Conservation (phyloP, 352 stramenopile species). For the Phytophthora aleatoria region DNA sequence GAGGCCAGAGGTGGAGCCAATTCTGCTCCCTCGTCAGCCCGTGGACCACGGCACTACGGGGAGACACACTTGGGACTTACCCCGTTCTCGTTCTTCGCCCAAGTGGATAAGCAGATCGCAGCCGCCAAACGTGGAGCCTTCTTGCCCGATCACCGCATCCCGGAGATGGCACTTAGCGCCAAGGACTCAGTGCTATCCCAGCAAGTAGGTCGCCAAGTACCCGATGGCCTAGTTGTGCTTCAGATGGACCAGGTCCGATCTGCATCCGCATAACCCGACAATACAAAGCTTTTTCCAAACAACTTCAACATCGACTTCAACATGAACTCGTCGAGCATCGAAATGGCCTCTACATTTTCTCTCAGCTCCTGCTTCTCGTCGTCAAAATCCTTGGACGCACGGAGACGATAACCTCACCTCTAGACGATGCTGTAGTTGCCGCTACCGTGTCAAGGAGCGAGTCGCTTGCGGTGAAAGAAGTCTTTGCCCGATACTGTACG, state of each 20-base stretch:
- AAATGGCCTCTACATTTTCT: background rate
- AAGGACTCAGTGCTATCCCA: slow-evolving; percentile 40
- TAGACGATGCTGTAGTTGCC: too few relatives aligned
- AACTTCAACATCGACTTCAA: background rate
- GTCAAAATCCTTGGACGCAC: background rate
- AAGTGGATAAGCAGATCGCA: slow-evolving; percentile 57
- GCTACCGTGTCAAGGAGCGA: background rate
- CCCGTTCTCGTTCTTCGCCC: slow-evolving; percentile 61
- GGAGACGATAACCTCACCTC: slow-evolving; percentile 4
- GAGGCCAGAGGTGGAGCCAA: slow-evolving; percentile 4
- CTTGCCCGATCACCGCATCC: slow-evolving; percentile 42
- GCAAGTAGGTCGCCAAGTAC: background rate
- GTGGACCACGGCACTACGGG: slow-evolving; percentile 9
- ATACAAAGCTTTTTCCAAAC: background rate
- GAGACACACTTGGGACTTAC: slow-evolving; percentile 54
- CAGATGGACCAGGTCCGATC: slow-evolving; percentile 24
- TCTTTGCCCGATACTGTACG: background rate
- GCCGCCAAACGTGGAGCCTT: slow-evolving; percentile 55
- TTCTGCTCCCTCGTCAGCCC: slow-evolving; percentile 8
- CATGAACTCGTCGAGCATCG: background rate
- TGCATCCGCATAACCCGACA: slow-evolving; percentile 20
- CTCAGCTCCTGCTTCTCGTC: background rate
- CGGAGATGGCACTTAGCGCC: slow-evolving; percentile 61
- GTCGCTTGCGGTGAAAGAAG: background rate
- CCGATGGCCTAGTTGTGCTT: slow-evolving; percentile 3